phyloP scores from a whole-genome alignment of 1,139 yeast species.

The Suhomyces wounanorum region DNA sequence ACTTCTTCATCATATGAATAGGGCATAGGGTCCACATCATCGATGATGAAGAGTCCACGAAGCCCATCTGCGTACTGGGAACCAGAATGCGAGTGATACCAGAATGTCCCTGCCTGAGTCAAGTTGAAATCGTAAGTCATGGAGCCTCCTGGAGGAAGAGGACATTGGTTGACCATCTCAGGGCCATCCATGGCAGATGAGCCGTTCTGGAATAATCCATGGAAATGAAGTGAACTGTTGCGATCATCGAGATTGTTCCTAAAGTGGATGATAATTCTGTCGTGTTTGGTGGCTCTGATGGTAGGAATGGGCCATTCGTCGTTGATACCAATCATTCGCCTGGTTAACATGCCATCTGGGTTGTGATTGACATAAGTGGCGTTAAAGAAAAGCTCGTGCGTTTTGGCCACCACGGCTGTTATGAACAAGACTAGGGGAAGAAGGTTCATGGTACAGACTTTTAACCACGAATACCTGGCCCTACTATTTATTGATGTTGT shows the following conservation, averaged over 20 bases:
- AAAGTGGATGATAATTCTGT: slow-evolving; percentile 58
- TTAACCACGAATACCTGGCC: not conserved
- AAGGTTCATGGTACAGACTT: slow-evolving; percentile 1
- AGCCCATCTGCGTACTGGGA: slow-evolving; percentile 79
- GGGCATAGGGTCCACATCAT: slow-evolving; percentile 55
- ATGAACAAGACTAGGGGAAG: slow-evolving; percentile 5
- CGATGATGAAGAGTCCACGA: slow-evolving; percentile 70
- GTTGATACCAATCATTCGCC: slow-evolving; percentile 65
- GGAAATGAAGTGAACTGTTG: slow-evolving; percentile 73
- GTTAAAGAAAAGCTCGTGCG: slow-evolving; percentile 55
- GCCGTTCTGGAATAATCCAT: slow-evolving; percentile 68
- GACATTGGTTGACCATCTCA: slow-evolving; percentile 75
- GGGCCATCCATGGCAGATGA: slow-evolving; percentile 76
- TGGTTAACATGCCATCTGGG: slow-evolving; percentile 60
- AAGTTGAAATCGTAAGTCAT: slow-evolving; percentile 67
- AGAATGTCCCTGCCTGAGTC: slow-evolving; percentile 69
- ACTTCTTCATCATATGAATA: slow-evolving; percentile 66
- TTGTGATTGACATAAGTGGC: slow-evolving; percentile 58
- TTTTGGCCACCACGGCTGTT: slow-evolving; percentile 34
- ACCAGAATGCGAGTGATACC: slow-evolving; percentile 84
- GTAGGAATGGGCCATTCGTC: slow-evolving; percentile 76
- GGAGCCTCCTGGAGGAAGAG: slow-evolving; percentile 66
- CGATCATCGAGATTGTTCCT: slow-evolving; percentile 56
- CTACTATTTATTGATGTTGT: not conserved
- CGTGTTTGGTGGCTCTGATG: slow-evolving; percentile 64